Conservation (phyloP, 2,329 filamentous ascomycete species). For the Alternaria conjuncta region DNA sequence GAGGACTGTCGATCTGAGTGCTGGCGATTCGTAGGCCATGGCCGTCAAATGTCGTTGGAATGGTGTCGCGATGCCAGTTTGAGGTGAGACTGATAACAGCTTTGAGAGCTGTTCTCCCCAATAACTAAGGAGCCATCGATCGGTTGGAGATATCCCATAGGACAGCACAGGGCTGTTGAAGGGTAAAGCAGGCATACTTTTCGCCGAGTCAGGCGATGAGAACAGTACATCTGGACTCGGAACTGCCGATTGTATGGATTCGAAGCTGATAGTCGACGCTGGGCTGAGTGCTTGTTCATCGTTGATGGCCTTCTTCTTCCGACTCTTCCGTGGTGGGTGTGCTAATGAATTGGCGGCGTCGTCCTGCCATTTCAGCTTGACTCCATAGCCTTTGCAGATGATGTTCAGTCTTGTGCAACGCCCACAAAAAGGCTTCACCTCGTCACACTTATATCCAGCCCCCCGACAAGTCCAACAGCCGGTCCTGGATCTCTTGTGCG, state of each 20-base stretch:
- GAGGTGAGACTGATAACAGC: conserved; percentile 34
- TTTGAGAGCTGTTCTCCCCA: conserved; percentile 35
- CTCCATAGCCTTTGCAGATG: conserved; percentile 38
- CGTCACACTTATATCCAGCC: conserved; percentile 44
- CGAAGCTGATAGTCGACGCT: conserved; percentile 18
- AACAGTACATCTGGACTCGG: neutral
- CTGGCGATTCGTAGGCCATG: conserved; percentile 33
- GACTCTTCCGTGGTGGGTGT: conserved; percentile 22
- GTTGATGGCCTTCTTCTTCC: conserved; percentile 20
- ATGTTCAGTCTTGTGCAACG: conserved; percentile 38
- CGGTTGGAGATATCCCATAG: conserved; percentile 22
- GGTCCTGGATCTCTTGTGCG: conserved; percentile 38
- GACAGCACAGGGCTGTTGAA: conserved; percentile 4
- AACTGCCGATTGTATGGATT: conserved; percentile 15
- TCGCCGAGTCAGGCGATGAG: conserved; percentile 15
- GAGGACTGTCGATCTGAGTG: conserved; percentile 39
- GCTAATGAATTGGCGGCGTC: conserved; percentile 15
- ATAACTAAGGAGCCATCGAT: conserved; percentile 36
- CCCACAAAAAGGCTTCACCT: conserved; percentile 37
- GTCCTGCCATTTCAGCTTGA: conserved; percentile 39
- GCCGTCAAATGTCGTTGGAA: conserved; percentile 39
- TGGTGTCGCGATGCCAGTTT: conserved; percentile 21
- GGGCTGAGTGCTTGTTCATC: conserved; percentile 16
- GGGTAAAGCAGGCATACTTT: conserved; percentile 13
- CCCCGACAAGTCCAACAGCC: conserved; percentile 44